A percentile compares a stretch with the other conserved stretches of the same genome.
These are phyloP conservation scores for Coemansia sp. DNA, from an alignment of 192 early-diverging fungal species.

Conservation along the genomic window DNA sequence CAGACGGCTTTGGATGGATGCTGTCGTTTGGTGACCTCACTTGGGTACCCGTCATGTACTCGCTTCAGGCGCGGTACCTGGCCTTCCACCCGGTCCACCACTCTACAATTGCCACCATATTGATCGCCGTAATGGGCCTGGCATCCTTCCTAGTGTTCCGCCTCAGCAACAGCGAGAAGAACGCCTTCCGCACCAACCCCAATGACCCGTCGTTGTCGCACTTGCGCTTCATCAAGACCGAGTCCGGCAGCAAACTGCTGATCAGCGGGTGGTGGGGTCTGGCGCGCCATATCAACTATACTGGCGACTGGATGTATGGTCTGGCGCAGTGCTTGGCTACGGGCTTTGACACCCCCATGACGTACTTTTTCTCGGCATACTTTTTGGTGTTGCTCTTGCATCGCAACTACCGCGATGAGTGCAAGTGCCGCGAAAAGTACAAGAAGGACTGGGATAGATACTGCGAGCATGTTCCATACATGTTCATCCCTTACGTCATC, in stretches of 20 bases:
- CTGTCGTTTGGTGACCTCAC: conserved; percentile 75
- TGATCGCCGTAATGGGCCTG: conserved; percentile 55
- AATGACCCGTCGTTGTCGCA: conserved; percentile 61
- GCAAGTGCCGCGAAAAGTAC: conserved; percentile 90
- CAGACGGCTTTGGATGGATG: conserved; percentile 96
- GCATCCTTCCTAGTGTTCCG: conserved; percentile 87
- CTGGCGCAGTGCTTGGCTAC: conserved; percentile 88
- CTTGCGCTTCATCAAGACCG: conserved; percentile 84
- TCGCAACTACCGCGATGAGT: conserved; percentile 85
- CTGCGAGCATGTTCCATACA: conserved; percentile 74
- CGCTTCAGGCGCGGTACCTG: conserved; percentile 88
- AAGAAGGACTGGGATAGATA: conserved; percentile 92
- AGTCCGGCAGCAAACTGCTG: conserved; percentile 77
- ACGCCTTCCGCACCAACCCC: conserved; percentile 79
- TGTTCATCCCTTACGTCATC: conserved; percentile 79
- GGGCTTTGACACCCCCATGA: conserved; percentile 75
- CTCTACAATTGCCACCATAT: conserved; percentile 25
- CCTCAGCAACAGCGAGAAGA: conserved; percentile 86
- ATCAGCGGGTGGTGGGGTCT: conserved; percentile 94
- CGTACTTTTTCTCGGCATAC: conserved; percentile 94
- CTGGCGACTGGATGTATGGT: conserved; percentile 93
- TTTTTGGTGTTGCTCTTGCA: conserved; percentile 90
- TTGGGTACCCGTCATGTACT: conserved; percentile 92
- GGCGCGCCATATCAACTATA: conserved; percentile 94
- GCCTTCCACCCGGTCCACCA: conserved; percentile 67